Evolutionary conservation across 148 eudicot genomes (phyloP), one percentile per base, ranked within the genome.

Genomic region (Heliamphora exappendiculata): DNA sequence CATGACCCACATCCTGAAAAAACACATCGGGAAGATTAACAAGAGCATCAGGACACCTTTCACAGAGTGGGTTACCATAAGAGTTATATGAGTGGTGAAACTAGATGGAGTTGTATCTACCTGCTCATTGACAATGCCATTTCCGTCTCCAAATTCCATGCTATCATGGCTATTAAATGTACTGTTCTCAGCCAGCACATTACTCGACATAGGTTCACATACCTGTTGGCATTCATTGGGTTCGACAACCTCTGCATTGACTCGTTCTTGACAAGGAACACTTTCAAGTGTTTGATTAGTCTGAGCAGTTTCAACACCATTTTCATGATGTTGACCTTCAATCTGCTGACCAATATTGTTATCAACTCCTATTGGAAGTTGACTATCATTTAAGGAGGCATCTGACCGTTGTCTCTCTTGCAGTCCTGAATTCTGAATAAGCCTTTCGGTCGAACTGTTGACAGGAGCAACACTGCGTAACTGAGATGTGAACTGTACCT

Each of bases 401-500:
- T 79, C 88, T 37, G 73, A 73, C 42, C 81, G 87, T 64, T 77
- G 84, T 67, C 78, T 73, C 41, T 80, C 90, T 13, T 67, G 81
- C 19, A 76, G 70, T 67, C 75, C 89, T 44, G 72, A 58, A 72
- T 84, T 86, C 64, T 84, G 83, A 51, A 82, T 67, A 60, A 72
- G 89, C 79, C 81, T 80, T 81, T 78, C 91, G 53, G 72, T 71
- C 67, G 85, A 78, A 78, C 73, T 82, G 67, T 74, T 73, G 24
- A 73, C 63, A 67, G 88, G 80, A 81, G 79, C 75, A 80, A 66
- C 71, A 70, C 87, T 86, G 53, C 77, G 88, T 75, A 95, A 81
- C 39, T 86, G 84, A 74, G 88, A 86, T 54, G 89, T 76, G 77
- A 95, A 92, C 50, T 90, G 89, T 50, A 91, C 96, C 81, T 95